Percentiles rank a stretch among this genome's conserved stretches.
These are phyloP conservation scores for Rhodotorula sphaerocarpa DNA, from an alignment of 768 basidiomycete species.

Conservation along the genomic window DNA sequence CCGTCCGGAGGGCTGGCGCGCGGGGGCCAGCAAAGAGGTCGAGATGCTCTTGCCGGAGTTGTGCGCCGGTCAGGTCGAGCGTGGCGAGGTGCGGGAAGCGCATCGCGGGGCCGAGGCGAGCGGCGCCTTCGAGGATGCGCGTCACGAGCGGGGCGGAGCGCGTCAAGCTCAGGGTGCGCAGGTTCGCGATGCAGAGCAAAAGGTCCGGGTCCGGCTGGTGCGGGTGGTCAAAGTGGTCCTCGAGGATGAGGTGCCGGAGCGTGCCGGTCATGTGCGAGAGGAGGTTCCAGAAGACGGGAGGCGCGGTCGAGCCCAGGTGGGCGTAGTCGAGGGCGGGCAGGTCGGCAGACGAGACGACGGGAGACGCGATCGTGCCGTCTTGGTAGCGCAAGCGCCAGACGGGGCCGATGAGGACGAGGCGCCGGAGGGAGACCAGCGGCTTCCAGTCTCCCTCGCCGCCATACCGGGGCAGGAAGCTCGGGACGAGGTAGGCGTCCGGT, in stretches of 20 bases:
- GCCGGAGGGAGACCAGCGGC: neutral
- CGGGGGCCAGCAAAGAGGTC: neutral
- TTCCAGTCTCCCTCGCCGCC: slow-evolving; percentile 16
- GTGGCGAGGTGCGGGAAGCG: neutral
- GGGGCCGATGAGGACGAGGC: slow-evolving; percentile 5
- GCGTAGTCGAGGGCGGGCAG: slow-evolving; percentile 1
- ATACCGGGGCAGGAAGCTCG: slow-evolving; percentile 9
- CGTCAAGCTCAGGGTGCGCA: neutral
- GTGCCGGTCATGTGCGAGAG: neutral
- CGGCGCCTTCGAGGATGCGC: neutral
- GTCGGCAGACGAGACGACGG: slow-evolving; percentile 1
- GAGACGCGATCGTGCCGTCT: slow-evolving; percentile 10
- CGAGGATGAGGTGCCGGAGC: neutral
- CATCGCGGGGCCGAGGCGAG: neutral
- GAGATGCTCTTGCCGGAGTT: neutral
- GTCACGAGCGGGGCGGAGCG: neutral
- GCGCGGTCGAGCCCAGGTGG: neutral
- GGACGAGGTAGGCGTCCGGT: neutral
- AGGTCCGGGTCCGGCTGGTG: slow-evolving; percentile 2
- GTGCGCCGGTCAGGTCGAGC: neutral
- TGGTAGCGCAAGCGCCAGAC: slow-evolving; percentile 15
- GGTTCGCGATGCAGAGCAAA: neutral
- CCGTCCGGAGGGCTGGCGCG: neutral
- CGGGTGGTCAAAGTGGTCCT: neutral
- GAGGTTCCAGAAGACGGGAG: slow-evolving; percentile 12